Conservation (phyloP, 2,329 filamentous ascomycete species). For the Chaetomiaceae sp. region DNA sequence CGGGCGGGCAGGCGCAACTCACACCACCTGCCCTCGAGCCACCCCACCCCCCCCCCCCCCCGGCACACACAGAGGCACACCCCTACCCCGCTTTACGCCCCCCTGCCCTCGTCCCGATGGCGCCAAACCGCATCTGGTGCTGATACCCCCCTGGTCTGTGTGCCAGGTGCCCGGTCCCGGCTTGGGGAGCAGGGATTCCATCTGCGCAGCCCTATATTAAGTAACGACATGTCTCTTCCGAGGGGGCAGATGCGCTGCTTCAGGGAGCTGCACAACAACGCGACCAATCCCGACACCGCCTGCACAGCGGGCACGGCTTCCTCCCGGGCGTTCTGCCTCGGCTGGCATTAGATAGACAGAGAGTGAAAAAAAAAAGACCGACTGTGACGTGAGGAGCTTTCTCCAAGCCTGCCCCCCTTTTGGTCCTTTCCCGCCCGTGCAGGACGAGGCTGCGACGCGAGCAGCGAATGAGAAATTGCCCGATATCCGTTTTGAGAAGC, state of each 20-base stretch:
- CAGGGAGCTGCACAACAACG: too few species aligned
- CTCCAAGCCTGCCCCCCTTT: not conserved
- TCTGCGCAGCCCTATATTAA: slow-evolving; percentile 27
- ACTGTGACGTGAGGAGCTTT: too few species aligned
- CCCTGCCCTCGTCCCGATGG: slow-evolving; percentile 14
- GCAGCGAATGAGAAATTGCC: slow-evolving; percentile 26
- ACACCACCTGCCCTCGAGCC: too few species aligned
- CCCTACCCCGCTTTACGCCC: not conserved
- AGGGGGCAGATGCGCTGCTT: not conserved
- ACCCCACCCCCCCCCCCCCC: too few species aligned
- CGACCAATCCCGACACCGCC: too few species aligned
- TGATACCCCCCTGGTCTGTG: slow-evolving; percentile 11
- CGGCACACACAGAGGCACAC: not conserved
- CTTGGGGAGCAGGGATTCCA: slow-evolving; percentile 3
- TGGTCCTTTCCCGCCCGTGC: not conserved
- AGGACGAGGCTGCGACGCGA: not conserved
- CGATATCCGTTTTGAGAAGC: slow-evolving; percentile 23
- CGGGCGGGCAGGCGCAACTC: too few species aligned
- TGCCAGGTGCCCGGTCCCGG: slow-evolving; percentile 15
- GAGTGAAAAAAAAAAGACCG: too few species aligned
- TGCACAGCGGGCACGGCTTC: too few species aligned
- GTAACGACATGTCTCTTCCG: slow-evolving; percentile 21
- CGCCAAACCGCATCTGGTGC: slow-evolving; percentile 21
- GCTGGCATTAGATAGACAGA: too few species aligned
- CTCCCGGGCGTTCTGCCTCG: too few species aligned